These are phyloP conservation scores for Suillus decipiens DNA, from an alignment of 768 basidiomycete genomes.

Conservation along the genomic window DNA sequence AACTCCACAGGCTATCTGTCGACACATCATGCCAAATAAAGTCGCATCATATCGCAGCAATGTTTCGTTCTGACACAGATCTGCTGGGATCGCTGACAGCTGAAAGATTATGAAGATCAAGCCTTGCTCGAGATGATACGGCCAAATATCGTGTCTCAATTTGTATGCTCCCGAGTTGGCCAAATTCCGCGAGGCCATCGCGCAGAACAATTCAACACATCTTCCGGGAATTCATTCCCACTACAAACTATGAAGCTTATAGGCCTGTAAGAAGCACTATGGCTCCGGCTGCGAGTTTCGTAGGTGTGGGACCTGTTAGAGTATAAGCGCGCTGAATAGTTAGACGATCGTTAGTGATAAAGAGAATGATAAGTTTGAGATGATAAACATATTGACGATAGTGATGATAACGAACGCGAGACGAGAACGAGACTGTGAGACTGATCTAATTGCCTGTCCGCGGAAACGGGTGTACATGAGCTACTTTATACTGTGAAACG, in stretches of 20 bases:
- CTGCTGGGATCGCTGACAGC: background rate
- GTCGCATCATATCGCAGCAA: background rate
- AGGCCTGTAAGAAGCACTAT: no score
- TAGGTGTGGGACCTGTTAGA: no score
- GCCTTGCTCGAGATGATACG: slow-evolving; percentile 3
- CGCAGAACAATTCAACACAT: background rate
- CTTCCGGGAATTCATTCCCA: slow-evolving; percentile 21
- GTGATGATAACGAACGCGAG: no score
- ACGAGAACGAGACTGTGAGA: no score
- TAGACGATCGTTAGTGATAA: no score
- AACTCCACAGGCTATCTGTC: background rate
- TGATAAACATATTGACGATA: no score
- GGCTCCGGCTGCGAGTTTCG: no score
- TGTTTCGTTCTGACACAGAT: background rate
- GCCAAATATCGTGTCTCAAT: slow-evolving; percentile 4
- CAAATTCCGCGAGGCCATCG: slow-evolving; percentile 1
- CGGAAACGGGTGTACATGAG: no score
- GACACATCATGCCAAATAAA: background rate
- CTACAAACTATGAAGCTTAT: slow-evolving; percentile 24
- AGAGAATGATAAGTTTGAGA: no score
- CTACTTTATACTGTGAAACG: no score
- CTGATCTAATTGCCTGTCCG: no score
- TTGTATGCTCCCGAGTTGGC: slow-evolving; percentile 1
- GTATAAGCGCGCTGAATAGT: no score
- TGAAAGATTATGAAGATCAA: slow-evolving; percentile 1